Conservation (phyloP, 306 rosid genomes). For the Dalbergia cultrata region DNA sequence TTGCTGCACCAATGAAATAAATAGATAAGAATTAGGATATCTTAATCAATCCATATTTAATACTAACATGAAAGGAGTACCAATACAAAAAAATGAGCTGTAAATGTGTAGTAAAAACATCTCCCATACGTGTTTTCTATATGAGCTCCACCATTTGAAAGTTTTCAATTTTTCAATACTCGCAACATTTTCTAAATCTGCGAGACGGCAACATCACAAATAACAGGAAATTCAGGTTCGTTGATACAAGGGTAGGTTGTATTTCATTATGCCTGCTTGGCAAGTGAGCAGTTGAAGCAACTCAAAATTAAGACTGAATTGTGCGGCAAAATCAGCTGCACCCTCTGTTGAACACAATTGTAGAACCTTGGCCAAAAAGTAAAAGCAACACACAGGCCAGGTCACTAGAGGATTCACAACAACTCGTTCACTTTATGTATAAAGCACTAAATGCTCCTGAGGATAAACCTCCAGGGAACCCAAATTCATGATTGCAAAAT, state of each 20-base stretch:
- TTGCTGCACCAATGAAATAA: slow-evolving; percentile 70
- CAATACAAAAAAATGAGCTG: not conserved
- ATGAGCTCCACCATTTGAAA: not conserved
- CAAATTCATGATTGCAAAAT: not conserved
- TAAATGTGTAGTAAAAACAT: not conserved
- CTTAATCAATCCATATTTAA: slow-evolving; percentile 24
- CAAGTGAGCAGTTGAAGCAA: too few relatives aligned
- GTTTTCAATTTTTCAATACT: slow-evolving; percentile 21
- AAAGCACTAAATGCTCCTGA: not conserved
- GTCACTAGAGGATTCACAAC: not conserved
- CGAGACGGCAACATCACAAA: too few relatives aligned
- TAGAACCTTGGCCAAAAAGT: too few relatives aligned
- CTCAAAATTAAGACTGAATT: too few relatives aligned
- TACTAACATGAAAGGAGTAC: slow-evolving; percentile 1
- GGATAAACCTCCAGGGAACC: not conserved
- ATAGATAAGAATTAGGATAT: slow-evolving; percentile 41
- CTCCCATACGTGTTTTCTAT: not conserved
- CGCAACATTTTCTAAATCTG: too few relatives aligned
- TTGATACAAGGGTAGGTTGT: too few relatives aligned
- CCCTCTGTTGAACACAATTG: too few relatives aligned
- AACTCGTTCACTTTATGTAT: not conserved
- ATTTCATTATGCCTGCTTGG: too few relatives aligned
- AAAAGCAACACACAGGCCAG: not conserved
- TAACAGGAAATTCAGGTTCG: too few relatives aligned
- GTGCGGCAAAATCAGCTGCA: too few relatives aligned